Percentiles rank a stretch among this genome's conserved stretches.
These are phyloP conservation scores for Lippia alba DNA, from an alignment of 305 asterid species.

Conservation along the genomic window DNA sequence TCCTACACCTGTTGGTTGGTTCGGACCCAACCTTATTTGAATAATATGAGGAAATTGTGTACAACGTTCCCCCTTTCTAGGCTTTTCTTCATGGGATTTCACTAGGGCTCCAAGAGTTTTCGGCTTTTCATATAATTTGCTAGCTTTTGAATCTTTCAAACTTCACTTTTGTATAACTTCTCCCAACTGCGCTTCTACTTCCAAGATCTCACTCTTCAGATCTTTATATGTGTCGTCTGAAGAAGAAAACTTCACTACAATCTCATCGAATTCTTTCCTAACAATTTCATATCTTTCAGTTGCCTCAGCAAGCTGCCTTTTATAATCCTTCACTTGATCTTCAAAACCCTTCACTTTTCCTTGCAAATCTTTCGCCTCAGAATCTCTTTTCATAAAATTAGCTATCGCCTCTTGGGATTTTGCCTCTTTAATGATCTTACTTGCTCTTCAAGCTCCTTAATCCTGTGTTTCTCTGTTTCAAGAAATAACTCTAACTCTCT, in stretches of 20 bases:
- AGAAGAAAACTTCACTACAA: constrained; percentile 49
- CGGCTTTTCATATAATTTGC: too few relatives aligned
- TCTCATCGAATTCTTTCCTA: constrained; percentile 66
- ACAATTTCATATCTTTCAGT: constrained; percentile 50
- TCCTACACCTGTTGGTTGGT: too few relatives aligned
- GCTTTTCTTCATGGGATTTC: too few relatives aligned
- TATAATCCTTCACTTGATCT: constrained; percentile 60
- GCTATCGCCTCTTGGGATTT: constrained; percentile 72
- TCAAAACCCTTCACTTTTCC: constrained; percentile 68
- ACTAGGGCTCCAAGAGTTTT: too few relatives aligned
- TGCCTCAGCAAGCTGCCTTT: constrained; percentile 70
- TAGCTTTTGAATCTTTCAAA: too few relatives aligned
- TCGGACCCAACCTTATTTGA: too few relatives aligned
- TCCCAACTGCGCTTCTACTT: too few relatives aligned
- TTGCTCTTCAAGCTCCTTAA: constrained; percentile 88
- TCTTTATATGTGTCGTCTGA: too few relatives aligned
- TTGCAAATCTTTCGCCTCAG: constrained; percentile 64
- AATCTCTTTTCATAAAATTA: constrained; percentile 66
- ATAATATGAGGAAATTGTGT: too few relatives aligned
- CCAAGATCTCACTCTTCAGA: too few relatives aligned
- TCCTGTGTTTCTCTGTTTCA: constrained; percentile 72
- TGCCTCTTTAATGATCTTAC: constrained; percentile 59
- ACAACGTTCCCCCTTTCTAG: too few relatives aligned
- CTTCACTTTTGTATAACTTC: too few relatives aligned
- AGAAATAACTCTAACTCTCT: constrained; percentile 79